Base-by-base conservation (phyloP, 345 rosid genomes). In the Mangifera indica region DNA sequence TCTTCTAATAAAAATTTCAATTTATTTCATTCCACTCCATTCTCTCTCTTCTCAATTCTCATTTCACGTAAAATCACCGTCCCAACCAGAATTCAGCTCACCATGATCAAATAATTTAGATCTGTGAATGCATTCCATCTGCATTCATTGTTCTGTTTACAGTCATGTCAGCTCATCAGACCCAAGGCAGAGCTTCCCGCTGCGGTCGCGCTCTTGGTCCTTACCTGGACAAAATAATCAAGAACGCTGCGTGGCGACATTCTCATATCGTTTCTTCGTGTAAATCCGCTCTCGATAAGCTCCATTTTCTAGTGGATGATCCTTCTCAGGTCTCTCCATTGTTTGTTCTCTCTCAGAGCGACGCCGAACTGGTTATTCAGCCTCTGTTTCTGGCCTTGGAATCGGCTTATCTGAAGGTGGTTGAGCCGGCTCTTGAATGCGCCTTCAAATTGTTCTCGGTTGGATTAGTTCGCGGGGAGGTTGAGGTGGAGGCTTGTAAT, bases 171-270 rank as follows among this genome's bases (percentile, higher is more conserved):
- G 78, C 87, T 61, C 85, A 90, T 60, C 97, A 80, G 75, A 69
- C 84, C 73, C 94, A 91, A 7, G 97, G 97, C 52, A 97, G 97
- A 13, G 79, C 86, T 48, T 83, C 95, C 61, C 80, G 91, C 54
- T 87, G 89, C 80, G 97, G 97, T 70, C 91, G 93, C n/a, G 88
- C 80, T 7, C 40, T 94, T 3, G 97, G 92, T 0, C 95, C 97
- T 1, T 84, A 82, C 5, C 87, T 94, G 68, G 98, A 92, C 77
- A 89, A 90, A 84, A 90, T 94, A 83, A 84, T 94, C 11, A 94
- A 94, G 73, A 94, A 94, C 71, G 97, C 97, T 5, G 96, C 97
- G 5, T 94, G 98, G 97, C 79, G 92, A 81, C 98, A 94, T 73
- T 84, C 97, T 24, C 86, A 84, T 76, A 81, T 94, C 53, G 98